Conservation (phyloP, 257 asterid genomes). For the Solanum lycopersicoides region DNA sequence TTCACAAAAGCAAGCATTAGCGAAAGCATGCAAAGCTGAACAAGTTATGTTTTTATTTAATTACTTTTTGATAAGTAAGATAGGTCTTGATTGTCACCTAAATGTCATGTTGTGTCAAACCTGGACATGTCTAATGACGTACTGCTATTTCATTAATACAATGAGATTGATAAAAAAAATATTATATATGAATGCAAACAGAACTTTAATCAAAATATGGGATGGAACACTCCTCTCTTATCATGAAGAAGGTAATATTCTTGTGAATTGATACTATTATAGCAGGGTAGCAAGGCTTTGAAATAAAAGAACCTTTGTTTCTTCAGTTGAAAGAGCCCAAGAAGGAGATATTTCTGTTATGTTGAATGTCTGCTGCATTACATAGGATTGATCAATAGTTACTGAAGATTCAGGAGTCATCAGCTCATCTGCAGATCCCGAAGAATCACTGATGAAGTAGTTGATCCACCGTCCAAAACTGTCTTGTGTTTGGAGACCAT, state of each 20-base stretch:
- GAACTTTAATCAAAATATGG: not conserved
- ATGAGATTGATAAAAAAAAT: not conserved
- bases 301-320: slow-evolving; percentile 60
- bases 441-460: slow-evolving; percentile 41
- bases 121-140: not conserved
- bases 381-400: slow-evolving; percentile 14
- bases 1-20: not conserved
- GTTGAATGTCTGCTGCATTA: slow-evolving; percentile 36
- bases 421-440: slow-evolving; percentile 37
- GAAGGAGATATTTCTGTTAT: slow-evolving; percentile 76
- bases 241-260: not conserved
- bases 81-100: not conserved
- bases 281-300: not conserved
- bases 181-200: not conserved
- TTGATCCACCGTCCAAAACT: slow-evolving; percentile 64
- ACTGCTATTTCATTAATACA: not conserved
- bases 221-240: not conserved
- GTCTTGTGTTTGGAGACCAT: slow-evolving; percentile 51
- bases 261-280: not conserved
- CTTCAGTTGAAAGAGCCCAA: slow-evolving; percentile 74
- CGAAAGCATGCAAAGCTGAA: not conserved
- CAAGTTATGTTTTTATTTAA: not conserved
- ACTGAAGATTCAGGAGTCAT: slow-evolving; percentile 23
- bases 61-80: not conserved
- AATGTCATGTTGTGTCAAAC: not conserved